Evolutionary conservation across 1,139 yeast genomes (phyloP), one percentile per base, ranked within the genome.

Genomic region (Pichia sp.): DNA sequence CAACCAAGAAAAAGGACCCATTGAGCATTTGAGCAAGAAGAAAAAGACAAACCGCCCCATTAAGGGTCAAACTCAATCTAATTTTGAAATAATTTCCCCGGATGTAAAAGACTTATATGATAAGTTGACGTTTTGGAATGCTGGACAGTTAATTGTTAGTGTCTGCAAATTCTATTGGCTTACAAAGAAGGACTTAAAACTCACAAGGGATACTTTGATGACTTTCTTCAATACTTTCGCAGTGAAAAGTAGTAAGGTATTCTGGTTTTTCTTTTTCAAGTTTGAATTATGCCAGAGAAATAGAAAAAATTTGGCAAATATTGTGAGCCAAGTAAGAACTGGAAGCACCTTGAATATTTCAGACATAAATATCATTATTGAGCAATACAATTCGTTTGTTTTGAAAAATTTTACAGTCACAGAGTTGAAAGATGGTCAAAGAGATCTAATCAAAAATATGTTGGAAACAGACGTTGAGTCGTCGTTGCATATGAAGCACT

Each of bases 181-280:
- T 8, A 62, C 64, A 6, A 50, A 66, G 2, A 69, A 67, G 38
- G 67, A 74, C 51, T 62, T 66, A n/a, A 62, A 69, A 49, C 68
- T 66, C 30, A 71, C 76, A 0, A 69, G 85, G 54, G 73, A 72
- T 49, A 70, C 77, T 45, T 75, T 81, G 60, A 74, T 76, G 57
- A 65, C 66, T 13, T 76, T 73, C 59, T 70, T 78, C 56, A 72
- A 71, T 31, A 69, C 72, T 26, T 65, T 70, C 1, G 62, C 72
- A 2, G 62, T 83, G 38, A 68, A 69, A 50, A 64, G 70, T 5
- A 79, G 82, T 1, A 67, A 68, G 3, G 64, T 73, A 26, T 85
- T 83, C 60, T 85, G 90, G 90, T 67, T 70, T 23, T 75, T 77
- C 49, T 82, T 70, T 58, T 75, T 84, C 56, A 78, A 80, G 49